Evolutionary conservation across 176 grass and related monocot genomes (phyloP).

Genomic region (Bolboschoenus planiculmis): DNA sequence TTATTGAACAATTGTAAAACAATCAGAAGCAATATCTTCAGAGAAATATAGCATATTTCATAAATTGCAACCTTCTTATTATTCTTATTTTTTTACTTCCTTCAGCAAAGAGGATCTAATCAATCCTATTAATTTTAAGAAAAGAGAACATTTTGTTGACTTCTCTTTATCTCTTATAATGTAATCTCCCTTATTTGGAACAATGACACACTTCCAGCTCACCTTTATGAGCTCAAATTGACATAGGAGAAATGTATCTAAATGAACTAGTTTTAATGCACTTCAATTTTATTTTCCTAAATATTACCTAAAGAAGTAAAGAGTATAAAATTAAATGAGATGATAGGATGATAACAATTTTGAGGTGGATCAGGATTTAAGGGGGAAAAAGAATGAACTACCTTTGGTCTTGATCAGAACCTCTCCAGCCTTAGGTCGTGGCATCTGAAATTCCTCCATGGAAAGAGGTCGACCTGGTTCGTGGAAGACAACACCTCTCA

Average conservation of each 20-base stretch:
- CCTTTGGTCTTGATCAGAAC: constrained; percentile 89
- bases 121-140: neutral
- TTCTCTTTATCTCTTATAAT: neutral
- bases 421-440: constrained; percentile 90
- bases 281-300: neutral
- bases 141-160: neutral
- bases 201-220: neutral
- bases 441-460: constrained; percentile 90
- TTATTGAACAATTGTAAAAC: neutral
- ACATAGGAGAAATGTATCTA: neutral
- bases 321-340: neutral
- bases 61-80: neutral
- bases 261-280: neutral
- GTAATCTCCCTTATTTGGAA: neutral
- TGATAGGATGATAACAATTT: neutral
- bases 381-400: neutral
- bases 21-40: neutral
- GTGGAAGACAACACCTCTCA: constrained; percentile 85
- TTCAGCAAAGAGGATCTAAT: neutral
- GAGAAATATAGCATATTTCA: neutral
- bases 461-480: constrained; percentile 89
- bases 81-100: neutral
- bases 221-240: neutral
- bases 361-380: neutral
- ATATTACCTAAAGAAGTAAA: too few species aligned